Evolutionary conservation across 2,329 filamentous ascomycete genomes (phyloP).

Genomic region (Ophiocordyceps sinensis): DNA sequence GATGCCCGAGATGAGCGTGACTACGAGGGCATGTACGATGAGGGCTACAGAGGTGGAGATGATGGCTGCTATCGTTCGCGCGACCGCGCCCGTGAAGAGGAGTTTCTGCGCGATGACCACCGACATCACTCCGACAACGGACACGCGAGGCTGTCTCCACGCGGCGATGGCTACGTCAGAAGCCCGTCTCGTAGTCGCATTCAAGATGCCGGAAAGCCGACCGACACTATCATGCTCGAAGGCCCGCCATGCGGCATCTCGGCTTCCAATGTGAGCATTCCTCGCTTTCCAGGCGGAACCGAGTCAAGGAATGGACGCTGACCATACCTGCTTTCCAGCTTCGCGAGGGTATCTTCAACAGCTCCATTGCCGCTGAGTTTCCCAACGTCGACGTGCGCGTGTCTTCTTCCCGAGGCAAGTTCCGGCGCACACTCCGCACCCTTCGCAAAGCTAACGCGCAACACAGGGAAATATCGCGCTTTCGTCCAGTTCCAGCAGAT

Average conservation of each 20-base stretch:
- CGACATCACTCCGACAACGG: constrained; percentile 5
- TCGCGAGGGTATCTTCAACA: constrained; percentile 19
- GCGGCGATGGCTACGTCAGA: constrained; percentile 2
- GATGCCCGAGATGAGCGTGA: constrained; percentile 15
- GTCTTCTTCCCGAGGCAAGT: constrained; percentile 18
- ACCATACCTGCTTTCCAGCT: constrained; percentile 13
- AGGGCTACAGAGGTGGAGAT: constrained; percentile 13
- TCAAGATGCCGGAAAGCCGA: constrained; percentile 26
- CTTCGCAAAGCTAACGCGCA: constrained; percentile 10
- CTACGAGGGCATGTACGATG: constrained; percentile 24
- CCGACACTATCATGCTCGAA: constrained; percentile 39
- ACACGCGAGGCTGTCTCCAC: background rate
- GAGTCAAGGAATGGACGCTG: background rate
- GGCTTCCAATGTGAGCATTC: constrained; percentile 29
- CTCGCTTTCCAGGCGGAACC: background rate
- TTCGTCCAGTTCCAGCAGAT: constrained; percentile 27
- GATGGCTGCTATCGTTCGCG: constrained; percentile 3
- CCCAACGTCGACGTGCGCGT: constrained; percentile 24
- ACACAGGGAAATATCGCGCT: constrained; percentile 20
- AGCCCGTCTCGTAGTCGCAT: constrained; percentile 20
- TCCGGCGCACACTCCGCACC: background rate
- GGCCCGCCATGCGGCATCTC: constrained; percentile 34
- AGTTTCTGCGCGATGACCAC: constrained; percentile 6
- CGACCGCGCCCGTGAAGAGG: constrained; percentile 8
- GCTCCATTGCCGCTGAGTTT: constrained; percentile 20